A percentile compares a stretch with the other conserved stretches of the same genome.
phyloP scores from a whole-genome alignment of 2,329 filamentous ascomycete species.

The Pezicula neosporulosa region DNA sequence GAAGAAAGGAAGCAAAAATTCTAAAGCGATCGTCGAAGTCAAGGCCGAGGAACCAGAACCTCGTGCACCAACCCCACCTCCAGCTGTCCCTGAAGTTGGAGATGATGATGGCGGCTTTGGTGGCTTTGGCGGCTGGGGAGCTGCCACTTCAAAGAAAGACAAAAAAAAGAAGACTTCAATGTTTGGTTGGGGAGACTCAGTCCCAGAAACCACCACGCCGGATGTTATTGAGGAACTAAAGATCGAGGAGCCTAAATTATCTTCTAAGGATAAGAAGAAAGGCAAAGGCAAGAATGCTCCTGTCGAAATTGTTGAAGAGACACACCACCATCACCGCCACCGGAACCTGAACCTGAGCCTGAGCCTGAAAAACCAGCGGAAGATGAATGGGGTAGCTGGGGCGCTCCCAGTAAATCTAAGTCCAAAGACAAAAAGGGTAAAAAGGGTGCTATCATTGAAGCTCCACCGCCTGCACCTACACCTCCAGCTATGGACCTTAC shows the following conservation, averaged over 20 bases:
- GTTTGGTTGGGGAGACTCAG: slow-evolving; percentile 14
- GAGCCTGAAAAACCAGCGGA: slow-evolving; percentile 24
- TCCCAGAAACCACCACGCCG: slow-evolving; percentile 34
- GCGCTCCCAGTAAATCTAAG: slow-evolving; percentile 41
- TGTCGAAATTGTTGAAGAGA: slow-evolving; percentile 43
- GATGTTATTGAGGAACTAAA: slow-evolving; percentile 47
- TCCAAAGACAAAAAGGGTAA: slow-evolving; percentile 40
- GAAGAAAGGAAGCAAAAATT: slow-evolving; percentile 18
- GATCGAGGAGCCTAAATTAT: slow-evolving; percentile 29
- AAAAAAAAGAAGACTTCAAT: slow-evolving; percentile 22
- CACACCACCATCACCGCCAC: no score
- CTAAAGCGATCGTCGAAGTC: slow-evolving; percentile 26
- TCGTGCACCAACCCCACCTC: slow-evolving; percentile 20
- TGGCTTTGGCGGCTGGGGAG: slow-evolving; percentile 23
- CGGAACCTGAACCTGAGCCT: slow-evolving; percentile 35
- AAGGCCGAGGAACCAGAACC: slow-evolving; percentile 30
- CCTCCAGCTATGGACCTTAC: slow-evolving; percentile 44
- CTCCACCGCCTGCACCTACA: slow-evolving; percentile 45
- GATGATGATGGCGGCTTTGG: slow-evolving; percentile 27
- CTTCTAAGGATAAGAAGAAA: slow-evolving; percentile 45
- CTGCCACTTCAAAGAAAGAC: slow-evolving; percentile 23
- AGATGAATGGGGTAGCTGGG: slow-evolving; percentile 41
- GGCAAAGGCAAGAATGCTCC: slow-evolving; percentile 46
- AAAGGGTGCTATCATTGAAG: slow-evolving; percentile 36
- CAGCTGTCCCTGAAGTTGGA: slow-evolving; percentile 27